Percentiles rank a stretch among this genome's conserved stretches.
Conservation (phyloP, 1,284 basidiomycete genomes). For the Puccinia coronata region DNA sequence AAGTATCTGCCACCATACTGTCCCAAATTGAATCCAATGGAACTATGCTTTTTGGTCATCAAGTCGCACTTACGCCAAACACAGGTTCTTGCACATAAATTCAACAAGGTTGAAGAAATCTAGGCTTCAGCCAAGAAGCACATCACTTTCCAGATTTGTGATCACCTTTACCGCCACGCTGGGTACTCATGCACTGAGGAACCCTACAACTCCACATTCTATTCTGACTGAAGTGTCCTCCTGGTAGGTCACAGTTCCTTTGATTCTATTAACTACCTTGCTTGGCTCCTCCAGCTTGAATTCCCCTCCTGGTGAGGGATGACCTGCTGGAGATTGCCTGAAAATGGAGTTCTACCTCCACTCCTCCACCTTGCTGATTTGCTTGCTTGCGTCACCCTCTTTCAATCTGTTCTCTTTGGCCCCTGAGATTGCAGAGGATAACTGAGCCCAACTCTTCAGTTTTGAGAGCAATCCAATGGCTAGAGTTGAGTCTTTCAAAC, state of each 20-base stretch:
- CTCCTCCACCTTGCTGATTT: too few species aligned
- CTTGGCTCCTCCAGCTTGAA: too few species aligned
- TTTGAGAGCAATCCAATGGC: constrained; percentile 90
- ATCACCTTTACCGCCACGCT: not conserved
- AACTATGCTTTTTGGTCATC: not conserved
- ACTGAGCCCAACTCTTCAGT: constrained; percentile 94
- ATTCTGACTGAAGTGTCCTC: too few species aligned
- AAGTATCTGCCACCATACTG: constrained; percentile 2
- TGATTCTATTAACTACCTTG: too few species aligned
- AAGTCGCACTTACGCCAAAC: not conserved
- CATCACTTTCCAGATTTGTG: not conserved
- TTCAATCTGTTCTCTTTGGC: constrained; percentile 92
- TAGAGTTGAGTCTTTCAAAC: constrained; percentile 75
- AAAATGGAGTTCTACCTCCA: too few species aligned
- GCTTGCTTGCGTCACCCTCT: too few species aligned
- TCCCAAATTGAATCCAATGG: constrained; percentile 1
- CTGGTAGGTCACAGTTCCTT: too few species aligned
- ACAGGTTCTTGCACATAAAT: not conserved
- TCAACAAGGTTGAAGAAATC: not conserved
- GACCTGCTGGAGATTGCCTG: too few species aligned
- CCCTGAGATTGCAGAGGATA: constrained; percentile 79
- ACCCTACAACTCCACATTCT: not conserved
- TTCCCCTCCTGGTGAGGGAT: too few species aligned
- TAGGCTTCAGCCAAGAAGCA: not conserved
- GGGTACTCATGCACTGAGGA: not conserved